Evolutionary conservation across 345 rosid species (phyloP).

Genomic region (Hibiscus mutabilis): DNA sequence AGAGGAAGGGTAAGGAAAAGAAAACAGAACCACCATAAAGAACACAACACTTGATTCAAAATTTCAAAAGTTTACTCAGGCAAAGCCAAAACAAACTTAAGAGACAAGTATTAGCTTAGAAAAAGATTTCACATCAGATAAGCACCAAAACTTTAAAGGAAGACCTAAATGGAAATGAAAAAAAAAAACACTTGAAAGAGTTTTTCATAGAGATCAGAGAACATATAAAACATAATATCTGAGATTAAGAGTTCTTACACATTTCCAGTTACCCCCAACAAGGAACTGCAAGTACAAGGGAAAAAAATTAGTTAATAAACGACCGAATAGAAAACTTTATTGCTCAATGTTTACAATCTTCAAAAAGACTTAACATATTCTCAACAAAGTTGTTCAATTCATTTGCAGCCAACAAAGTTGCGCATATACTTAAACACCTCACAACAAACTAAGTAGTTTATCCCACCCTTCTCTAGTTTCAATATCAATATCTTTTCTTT

Average conservation of each 20-base stretch:
- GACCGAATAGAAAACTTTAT: not conserved
- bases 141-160: not conserved
- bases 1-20: not conserved
- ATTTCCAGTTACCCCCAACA: slow-evolving; percentile 99
- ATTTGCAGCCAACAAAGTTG: not conserved
- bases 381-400: not conserved
- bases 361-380: not conserved
- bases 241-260: slow-evolving; percentile 53
- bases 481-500: not conserved
- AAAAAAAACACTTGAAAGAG: not conserved
- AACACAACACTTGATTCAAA: not conserved
- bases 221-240: not conserved
- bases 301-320: not conserved
- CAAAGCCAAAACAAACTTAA: not conserved
- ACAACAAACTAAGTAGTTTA: not conserved
- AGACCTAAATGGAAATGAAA: not conserved
- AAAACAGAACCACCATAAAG: not conserved
- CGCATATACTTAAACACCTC: not conserved
- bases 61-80: not conserved
- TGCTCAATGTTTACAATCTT: not conserved
- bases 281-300: slow-evolving; percentile 76
- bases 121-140: not conserved
- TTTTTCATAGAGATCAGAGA: not conserved
- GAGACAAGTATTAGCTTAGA: not conserved
- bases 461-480: not conserved